Percentiles rank a stretch among this genome's conserved stretches.
Evolutionary conservation across 1,284 basidiomycete genomes (phyloP).

Genomic region (Ceratobasidium papillatum): DNA sequence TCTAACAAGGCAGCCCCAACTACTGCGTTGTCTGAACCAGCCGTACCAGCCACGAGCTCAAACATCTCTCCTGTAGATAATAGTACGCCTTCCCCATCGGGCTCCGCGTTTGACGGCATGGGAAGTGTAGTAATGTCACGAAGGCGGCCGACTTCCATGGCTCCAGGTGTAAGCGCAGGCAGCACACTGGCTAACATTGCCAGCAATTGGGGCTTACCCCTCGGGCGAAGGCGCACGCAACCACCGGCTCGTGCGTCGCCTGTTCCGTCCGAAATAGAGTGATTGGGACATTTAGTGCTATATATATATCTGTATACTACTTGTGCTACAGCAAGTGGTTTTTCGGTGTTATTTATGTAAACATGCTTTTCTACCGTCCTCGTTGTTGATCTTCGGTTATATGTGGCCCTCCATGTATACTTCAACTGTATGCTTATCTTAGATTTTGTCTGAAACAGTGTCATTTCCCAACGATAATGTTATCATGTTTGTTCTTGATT

Average conservation of each 20-base stretch:
- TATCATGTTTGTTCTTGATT: neutral
- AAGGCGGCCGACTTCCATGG: slow-evolving; percentile 39
- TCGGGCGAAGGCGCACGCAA: slow-evolving; percentile 30
- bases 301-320: neutral
- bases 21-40: slow-evolving; percentile 69
- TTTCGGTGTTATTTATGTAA: slow-evolving; percentile 17
- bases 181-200: slow-evolving; percentile 69
- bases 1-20: slow-evolving; percentile 69
- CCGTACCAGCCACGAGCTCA: slow-evolving; percentile 55
- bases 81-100: slow-evolving; percentile 39
- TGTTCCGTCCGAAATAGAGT: slow-evolving; percentile 39
- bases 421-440: slow-evolving; percentile 9
- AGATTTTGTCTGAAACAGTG: neutral
- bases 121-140: slow-evolving; percentile 31
- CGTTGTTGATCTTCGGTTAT: neutral
- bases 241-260: slow-evolving; percentile 23
- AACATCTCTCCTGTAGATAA: slow-evolving; percentile 22
- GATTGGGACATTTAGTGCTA: neutral
- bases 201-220: slow-evolving; percentile 63
- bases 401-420: neutral
- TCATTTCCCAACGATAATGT: neutral
- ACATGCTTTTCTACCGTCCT: slow-evolving; percentile 2
- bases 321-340: neutral
- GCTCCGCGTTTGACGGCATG: slow-evolving; percentile 42
- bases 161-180: slow-evolving; percentile 39